Percentiles rank a stretch among this genome's conserved stretches.
phyloP scores from a whole-genome alignment of 106 monocot genomes.

The Dendrobium chrysotoxum region DNA sequence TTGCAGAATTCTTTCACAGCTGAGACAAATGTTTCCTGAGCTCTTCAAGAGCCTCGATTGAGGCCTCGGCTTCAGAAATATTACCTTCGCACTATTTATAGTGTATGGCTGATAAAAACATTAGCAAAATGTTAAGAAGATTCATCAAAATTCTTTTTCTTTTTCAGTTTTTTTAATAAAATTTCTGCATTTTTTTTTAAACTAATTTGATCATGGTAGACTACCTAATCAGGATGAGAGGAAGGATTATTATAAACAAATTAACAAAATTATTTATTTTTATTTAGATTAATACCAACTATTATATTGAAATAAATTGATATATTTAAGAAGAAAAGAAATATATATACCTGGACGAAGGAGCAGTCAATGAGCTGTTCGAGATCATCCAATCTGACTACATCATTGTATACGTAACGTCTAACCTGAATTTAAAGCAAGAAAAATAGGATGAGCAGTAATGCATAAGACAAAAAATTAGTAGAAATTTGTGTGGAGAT shows the following conservation, averaged over 20 bases:
- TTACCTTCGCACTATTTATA: conserved; percentile 82
- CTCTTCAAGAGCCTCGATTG: no score
- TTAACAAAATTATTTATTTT: no score
- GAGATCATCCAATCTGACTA: conserved; percentile 75
- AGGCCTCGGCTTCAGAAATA: conserved; percentile 60
- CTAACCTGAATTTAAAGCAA: conserved; percentile 32
- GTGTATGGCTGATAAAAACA: conserved; percentile 52
- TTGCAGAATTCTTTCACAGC: conserved; percentile 77
- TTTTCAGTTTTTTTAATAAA: no score
- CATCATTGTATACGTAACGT: conserved; percentile 70
- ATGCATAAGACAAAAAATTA: no score
- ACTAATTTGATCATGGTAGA: no score
- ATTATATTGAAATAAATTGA: background rate
- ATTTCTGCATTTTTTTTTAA: no score
- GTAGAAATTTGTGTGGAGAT: no score
- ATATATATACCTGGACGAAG: conserved; percentile 55
- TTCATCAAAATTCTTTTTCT: no score
- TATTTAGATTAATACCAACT: no score
- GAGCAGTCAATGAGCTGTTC: conserved; percentile 84
- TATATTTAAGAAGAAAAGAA: background rate
- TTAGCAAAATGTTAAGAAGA: background rate
- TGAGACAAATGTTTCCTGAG: conserved; percentile 51
- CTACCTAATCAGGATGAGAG: no score
- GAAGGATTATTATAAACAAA: no score
- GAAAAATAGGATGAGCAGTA: no score